Base-by-base conservation (phyloP, 1,139 yeast species). In the Saccharomycopsis phalli region DNA sequence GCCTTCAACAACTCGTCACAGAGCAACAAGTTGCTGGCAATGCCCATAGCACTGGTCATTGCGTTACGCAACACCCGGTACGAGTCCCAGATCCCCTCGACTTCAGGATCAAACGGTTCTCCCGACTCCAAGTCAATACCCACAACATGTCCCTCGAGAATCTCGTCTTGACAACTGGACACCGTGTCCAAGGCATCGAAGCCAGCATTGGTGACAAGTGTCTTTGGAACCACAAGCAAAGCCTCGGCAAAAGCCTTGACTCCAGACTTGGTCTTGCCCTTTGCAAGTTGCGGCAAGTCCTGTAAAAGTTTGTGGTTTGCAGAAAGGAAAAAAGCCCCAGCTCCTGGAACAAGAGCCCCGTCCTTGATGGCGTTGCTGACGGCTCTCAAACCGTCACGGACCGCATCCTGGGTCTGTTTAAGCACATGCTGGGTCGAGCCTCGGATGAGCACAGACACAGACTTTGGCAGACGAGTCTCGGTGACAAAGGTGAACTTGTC, bases 1-100 rank as follows among this genome's bases (percentile, higher is more conserved):
- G 98, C 98, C 66, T 91, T 87, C 58, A 93, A 71, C 52, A 93
- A 71, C 63, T 93, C 98, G 62, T 93, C 99, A 65, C 98, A 91
- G 49, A 91, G 69, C 51, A 93, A 70, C 54, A 93, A 68, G 60
- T 93, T 93, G 49, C 93, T 79, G 1, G 98, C 91, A 56, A 93
- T 93, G 43, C 96, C 95, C 4, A 94, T 81, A 32, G 97, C 95
- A 39, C 94, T 79, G 41, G 88, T 78, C 43, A 93, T 68, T 20
- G 95, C 95, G 59, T 93, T 91, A 65, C 98, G 76, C 47, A 91
- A 66, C 33, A 91, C 98, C 51, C 98, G 70, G 67, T 75, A 91
- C 28, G 94, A 82, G 63, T 93, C 99, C 94, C 95, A 93, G 46
- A 93, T 76, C 47, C 98, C 98, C 58, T 86, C 95, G 42, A 83